Conservation (phyloP, 2,329 filamentous ascomycete species). For the Colletotrichum sp. region DNA sequence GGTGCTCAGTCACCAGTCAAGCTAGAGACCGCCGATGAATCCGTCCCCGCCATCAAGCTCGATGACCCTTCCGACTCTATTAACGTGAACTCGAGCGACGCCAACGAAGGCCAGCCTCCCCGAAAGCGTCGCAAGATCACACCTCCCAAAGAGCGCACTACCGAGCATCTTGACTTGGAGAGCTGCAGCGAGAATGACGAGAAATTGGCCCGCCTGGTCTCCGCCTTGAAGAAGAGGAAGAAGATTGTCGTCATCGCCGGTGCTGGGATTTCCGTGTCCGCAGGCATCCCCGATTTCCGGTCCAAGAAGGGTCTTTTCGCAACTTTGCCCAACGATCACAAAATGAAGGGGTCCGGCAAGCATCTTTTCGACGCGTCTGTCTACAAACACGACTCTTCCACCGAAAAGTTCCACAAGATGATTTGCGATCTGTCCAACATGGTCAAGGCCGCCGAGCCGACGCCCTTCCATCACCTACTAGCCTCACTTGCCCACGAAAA, state of each 20-base stretch:
- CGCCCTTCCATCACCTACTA: slow-evolving; percentile 90
- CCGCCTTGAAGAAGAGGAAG: slow-evolving; percentile 83
- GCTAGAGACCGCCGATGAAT: slow-evolving; percentile 40
- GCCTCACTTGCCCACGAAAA: slow-evolving; percentile 88
- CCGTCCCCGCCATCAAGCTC: slow-evolving; percentile 31
- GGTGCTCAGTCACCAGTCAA: slow-evolving; percentile 59
- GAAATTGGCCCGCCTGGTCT: slow-evolving; percentile 70
- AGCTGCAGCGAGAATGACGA: slow-evolving; percentile 54
- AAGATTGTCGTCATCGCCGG: slow-evolving; percentile 98
- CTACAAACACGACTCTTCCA: slow-evolving; percentile 89
- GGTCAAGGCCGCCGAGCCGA: slow-evolving; percentile 79
- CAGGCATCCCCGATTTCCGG: slow-evolving; percentile 96
- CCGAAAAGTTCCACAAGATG: slow-evolving; percentile 94
- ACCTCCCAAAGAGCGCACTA: slow-evolving; percentile 70
- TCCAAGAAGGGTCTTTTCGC: slow-evolving; percentile 90
- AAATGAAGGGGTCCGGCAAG: slow-evolving; percentile 91
- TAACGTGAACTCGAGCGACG: slow-evolving; percentile 47
- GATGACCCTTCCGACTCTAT: slow-evolving; percentile 19
- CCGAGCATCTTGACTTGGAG: slow-evolving; percentile 79
- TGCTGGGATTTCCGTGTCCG: slow-evolving; percentile 95
- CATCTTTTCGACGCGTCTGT: slow-evolving; percentile 97
- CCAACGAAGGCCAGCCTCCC: slow-evolving; percentile 70
- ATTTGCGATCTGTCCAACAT: slow-evolving; percentile 85
- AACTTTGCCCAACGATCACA: slow-evolving; percentile 83
- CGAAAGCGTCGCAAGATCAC: slow-evolving; percentile 77